Conservation (phyloP, 139 green algal genomes). For the Pleodorina starrii region DNA sequence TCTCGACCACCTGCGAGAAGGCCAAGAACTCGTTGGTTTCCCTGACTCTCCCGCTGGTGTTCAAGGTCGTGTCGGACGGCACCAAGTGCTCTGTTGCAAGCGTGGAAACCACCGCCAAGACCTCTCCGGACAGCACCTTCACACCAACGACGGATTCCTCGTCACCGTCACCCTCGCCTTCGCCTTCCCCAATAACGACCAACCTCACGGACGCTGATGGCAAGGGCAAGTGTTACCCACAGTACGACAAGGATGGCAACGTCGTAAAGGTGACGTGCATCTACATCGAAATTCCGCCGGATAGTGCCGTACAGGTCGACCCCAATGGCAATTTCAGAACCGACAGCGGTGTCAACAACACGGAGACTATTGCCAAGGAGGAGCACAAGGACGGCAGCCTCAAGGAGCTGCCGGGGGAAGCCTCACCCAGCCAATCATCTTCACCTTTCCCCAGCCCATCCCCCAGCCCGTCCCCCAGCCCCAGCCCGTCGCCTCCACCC, state of each 20-base stretch:
- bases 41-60: constrained; percentile 23
- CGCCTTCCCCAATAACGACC: neutral
- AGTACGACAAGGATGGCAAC: neutral
- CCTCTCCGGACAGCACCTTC: neutral
- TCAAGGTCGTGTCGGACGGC: constrained; percentile 41
- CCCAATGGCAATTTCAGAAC: constrained; percentile 10
- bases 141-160: neutral
- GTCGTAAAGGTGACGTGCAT: neutral
- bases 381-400: constrained; percentile 13
- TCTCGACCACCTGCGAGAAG: constrained; percentile 26
- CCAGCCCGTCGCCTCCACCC: neutral
- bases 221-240: neutral
- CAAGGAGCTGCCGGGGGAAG: neutral
- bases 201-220: constrained; percentile 11
- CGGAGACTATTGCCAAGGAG: constrained; percentile 1
- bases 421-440: neutral
- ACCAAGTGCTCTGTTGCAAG: constrained; percentile 12
- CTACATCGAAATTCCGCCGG: constrained; percentile 13
- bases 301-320: neutral
- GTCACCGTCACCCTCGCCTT: neutral
- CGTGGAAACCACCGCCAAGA: constrained; percentile 5
- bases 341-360: constrained; percentile 37
- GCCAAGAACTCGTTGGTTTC: constrained; percentile 5
- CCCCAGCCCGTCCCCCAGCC: neutral
- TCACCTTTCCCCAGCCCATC: neutral